Conservation (phyloP, 305 asterid genomes). For the Rubia tinctorum region DNA sequence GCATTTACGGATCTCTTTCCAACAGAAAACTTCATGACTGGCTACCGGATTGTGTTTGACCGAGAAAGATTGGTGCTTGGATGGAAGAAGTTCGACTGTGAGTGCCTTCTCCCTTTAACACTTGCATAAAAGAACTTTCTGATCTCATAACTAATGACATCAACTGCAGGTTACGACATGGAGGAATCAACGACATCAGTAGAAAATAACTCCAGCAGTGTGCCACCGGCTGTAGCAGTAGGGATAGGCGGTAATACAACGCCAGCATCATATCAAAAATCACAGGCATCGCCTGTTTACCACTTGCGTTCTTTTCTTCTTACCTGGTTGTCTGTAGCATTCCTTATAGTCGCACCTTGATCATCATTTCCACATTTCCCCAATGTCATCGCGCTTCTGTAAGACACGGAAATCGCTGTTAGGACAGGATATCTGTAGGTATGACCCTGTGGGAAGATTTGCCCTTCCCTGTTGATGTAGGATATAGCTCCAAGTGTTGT, state of each 20-base stretch:
- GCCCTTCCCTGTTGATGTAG: background rate
- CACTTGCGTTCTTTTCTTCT: slow-evolving; percentile 20
- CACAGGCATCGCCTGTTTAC: slow-evolving; percentile 35
- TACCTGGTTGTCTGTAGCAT: slow-evolving; percentile 19
- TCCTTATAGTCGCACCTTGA: background rate
- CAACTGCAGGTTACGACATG: slow-evolving; percentile 51
- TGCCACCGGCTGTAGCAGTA: slow-evolving; percentile 52
- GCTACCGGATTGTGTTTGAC: slow-evolving; percentile 77
- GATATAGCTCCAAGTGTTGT: background rate
- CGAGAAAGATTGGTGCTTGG: slow-evolving; percentile 81
- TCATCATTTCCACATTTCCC: background rate
- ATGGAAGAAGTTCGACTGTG: slow-evolving; percentile 70
- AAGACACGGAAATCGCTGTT: background rate
- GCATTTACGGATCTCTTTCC: background rate
- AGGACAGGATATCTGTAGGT: background rate
- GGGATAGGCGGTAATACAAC: slow-evolving; percentile 30
- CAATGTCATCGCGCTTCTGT: background rate
- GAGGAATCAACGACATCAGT: slow-evolving; percentile 37
- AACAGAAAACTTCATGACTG: slow-evolving; percentile 85
- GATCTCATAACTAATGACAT: background rate
- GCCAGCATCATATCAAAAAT: slow-evolving; percentile 25
- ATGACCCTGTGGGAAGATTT: background rate
- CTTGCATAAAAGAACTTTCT: background rate
- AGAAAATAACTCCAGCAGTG: slow-evolving; percentile 36
- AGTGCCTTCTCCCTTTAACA: slow-evolving; percentile 21